These are phyloP conservation scores for Cercospora brassicicola DNA, from an alignment of 2,329 filamentous ascomycete species.

Conservation along the genomic window DNA sequence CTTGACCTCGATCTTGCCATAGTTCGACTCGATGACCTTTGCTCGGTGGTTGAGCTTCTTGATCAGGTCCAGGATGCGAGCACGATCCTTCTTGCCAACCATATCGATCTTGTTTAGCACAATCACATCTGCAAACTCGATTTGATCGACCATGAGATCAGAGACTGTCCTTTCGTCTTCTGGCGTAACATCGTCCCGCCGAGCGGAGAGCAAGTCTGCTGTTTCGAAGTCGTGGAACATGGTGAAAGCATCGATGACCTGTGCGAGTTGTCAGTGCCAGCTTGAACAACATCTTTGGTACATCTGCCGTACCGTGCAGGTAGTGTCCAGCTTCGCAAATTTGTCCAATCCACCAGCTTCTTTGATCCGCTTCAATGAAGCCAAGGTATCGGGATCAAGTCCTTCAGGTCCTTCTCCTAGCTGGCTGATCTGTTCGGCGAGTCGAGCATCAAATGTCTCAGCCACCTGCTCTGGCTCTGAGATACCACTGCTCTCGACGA, in stretches of 20 bases:
- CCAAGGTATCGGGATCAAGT: slow-evolving; percentile 27
- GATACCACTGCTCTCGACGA: slow-evolving; percentile 71
- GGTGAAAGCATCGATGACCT: slow-evolving; percentile 69
- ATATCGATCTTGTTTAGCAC: slow-evolving; percentile 70
- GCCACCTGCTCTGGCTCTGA: slow-evolving; percentile 73
- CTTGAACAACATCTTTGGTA: too few relatives aligned
- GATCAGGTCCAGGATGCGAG: slow-evolving; percentile 30
- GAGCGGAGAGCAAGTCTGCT: slow-evolving; percentile 63
- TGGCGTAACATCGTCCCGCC: slow-evolving; percentile 59
- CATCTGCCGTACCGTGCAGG: slow-evolving; percentile 53
- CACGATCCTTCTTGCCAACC: slow-evolving; percentile 49
- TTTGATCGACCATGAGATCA: slow-evolving; percentile 73
- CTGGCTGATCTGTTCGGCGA: slow-evolving; percentile 42
- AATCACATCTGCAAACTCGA: slow-evolving; percentile 74
- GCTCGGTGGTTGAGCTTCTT: slow-evolving; percentile 65
- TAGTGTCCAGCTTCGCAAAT: slow-evolving; percentile 67
- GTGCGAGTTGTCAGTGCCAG: neutral
- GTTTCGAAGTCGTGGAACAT: slow-evolving; percentile 73
- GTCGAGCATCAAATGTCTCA: slow-evolving; percentile 66
- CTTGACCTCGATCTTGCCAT: slow-evolving; percentile 60
- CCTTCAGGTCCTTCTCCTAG: slow-evolving; percentile 34
- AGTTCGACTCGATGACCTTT: slow-evolving; percentile 62
- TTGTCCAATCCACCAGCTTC: slow-evolving; percentile 64
- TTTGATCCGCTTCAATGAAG: slow-evolving; percentile 32
- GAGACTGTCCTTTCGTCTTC: slow-evolving; percentile 74